Evolutionary conservation across 306 rosid species (phyloP).

Genomic region (Cucurbita pepo): DNA sequence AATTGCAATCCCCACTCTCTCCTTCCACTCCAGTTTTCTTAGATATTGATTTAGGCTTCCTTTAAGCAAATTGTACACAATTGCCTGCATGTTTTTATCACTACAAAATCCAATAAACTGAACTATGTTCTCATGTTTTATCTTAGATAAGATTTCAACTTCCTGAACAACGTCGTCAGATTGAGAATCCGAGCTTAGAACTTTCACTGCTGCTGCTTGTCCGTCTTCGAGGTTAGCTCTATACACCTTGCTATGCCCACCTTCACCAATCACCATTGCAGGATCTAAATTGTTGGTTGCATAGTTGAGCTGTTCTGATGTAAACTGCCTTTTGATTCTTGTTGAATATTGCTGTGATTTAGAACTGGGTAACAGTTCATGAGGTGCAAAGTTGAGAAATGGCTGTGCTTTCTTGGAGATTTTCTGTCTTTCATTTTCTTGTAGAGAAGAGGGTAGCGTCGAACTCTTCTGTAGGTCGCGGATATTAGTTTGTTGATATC

Average conservation of each 20-base stretch:
- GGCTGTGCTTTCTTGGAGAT: background rate
- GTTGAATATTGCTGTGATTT: slow-evolving; percentile 13
- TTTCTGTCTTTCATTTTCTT: slow-evolving; percentile 3
- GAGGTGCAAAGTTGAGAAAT: slow-evolving; percentile 3
- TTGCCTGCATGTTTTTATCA: slow-evolving; percentile 16
- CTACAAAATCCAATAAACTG: slow-evolving; percentile 26
- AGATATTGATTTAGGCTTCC: slow-evolving; percentile 27
- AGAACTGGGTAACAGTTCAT: slow-evolving; percentile 8
- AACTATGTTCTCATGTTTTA: slow-evolving; percentile 26
- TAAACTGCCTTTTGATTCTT: slow-evolving; percentile 16
- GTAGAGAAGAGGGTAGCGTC: slow-evolving; percentile 11
- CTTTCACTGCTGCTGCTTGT: slow-evolving; percentile 23
- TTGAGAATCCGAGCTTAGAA: slow-evolving; percentile 6
- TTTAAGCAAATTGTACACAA: slow-evolving; percentile 16
- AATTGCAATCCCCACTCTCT: slow-evolving; percentile 27
- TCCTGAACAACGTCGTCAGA: slow-evolving; percentile 19
- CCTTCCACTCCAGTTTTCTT: slow-evolving; percentile 17
- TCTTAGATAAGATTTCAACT: slow-evolving; percentile 16
- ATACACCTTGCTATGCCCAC: slow-evolving; percentile 23
- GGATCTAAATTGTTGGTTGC: slow-evolving; percentile 26
- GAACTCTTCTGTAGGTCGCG: slow-evolving; percentile 13
- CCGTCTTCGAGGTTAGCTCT: slow-evolving; percentile 18
- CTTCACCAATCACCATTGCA: slow-evolving; percentile 25
- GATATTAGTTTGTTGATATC: background rate
- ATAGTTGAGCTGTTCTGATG: slow-evolving; percentile 12